A percentile compares a stretch with the other conserved stretches of the same genome.
These are phyloP conservation scores for Trypanosoma cruzi DNA, from an alignment of 208 protist genomes.

Conservation along the genomic window DNA sequence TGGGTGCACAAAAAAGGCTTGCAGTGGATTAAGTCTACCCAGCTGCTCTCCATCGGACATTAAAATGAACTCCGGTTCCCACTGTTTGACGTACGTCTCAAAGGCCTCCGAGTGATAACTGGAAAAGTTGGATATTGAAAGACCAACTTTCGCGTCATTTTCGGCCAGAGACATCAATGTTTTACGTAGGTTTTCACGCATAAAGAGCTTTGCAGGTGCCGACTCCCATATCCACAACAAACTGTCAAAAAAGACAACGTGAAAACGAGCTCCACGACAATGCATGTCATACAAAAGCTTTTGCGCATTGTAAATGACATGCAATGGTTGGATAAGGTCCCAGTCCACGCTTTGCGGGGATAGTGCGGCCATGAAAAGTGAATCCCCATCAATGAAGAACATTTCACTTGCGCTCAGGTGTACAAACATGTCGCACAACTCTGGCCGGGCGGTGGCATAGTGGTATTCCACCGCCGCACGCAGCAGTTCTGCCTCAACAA, in stretches of 20 bases:
- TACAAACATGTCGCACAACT: conserved; percentile 90
- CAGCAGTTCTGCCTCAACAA: conserved; percentile 51
- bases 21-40: conserved; percentile 45
- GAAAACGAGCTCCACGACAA: conserved; percentile 75
- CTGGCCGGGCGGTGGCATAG: conserved; percentile 83
- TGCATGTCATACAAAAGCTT: conserved; percentile 70
- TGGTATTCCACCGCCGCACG: conserved; percentile 59
- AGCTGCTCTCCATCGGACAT: conserved; percentile 91
- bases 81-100: conserved; percentile 49
- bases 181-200: conserved; percentile 71
- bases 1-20: conserved; percentile 42
- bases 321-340: conserved; percentile 86
- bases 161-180: conserved; percentile 43
- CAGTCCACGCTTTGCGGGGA: conserved; percentile 82
- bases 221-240: conserved; percentile 75
- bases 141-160: conserved; percentile 33
- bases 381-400: conserved; percentile 94
- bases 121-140: conserved; percentile 66
- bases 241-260: conserved; percentile 87
- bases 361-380: conserved; percentile 84
- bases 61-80: conserved; percentile 88
- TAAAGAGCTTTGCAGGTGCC: conserved; percentile 77
- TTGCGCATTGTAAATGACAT: conserved; percentile 89
- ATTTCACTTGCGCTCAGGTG: conserved; percentile 88
- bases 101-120: conserved; percentile 75